phyloP scores from a whole-genome alignment of 768 basidiomycete genomes.

The Boletus bicolor region DNA sequence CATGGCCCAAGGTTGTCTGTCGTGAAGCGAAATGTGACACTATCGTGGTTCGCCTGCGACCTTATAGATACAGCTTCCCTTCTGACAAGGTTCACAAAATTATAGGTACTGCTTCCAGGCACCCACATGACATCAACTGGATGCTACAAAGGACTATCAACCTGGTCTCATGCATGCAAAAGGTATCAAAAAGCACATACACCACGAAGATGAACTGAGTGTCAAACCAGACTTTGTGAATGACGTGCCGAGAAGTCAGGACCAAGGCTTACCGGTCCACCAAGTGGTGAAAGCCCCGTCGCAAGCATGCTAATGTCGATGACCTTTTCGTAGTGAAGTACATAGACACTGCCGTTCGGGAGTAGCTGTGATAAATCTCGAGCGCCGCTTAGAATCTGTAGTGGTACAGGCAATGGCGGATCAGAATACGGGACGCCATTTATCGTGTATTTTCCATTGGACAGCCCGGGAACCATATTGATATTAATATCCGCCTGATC shows the following conservation, averaged over 20 bases:
- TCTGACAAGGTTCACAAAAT: constrained; percentile 49
- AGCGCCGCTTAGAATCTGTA: constrained; percentile 41
- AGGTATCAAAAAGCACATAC: constrained; percentile 25
- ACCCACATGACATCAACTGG: constrained; percentile 39
- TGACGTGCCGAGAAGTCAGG: not conserved
- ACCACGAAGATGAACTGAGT: constrained; percentile 43
- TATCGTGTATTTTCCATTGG: constrained; percentile 13
- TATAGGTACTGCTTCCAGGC: constrained; percentile 36
- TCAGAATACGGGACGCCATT: constrained; percentile 33
- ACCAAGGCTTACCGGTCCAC: constrained; percentile 10
- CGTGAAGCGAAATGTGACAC: constrained; percentile 54
- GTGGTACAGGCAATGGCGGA: constrained; percentile 39
- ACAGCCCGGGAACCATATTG: constrained; percentile 28
- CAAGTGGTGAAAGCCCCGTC: constrained; percentile 7
- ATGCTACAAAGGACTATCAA: constrained; percentile 28
- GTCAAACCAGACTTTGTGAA: not conserved
- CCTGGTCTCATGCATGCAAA: not conserved
- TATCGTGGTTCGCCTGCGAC: constrained; percentile 28
- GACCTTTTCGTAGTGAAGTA: constrained; percentile 39
- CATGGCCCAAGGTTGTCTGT: constrained; percentile 53
- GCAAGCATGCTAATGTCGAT: constrained; percentile 43
- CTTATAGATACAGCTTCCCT: constrained; percentile 45
- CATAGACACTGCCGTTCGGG: constrained; percentile 41
- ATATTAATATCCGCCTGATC: constrained; percentile 40
- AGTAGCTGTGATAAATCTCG: constrained; percentile 35